Base-by-base conservation (phyloP, 1,284 basidiomycete genomes). In the Chondrostereum purpureum region DNA sequence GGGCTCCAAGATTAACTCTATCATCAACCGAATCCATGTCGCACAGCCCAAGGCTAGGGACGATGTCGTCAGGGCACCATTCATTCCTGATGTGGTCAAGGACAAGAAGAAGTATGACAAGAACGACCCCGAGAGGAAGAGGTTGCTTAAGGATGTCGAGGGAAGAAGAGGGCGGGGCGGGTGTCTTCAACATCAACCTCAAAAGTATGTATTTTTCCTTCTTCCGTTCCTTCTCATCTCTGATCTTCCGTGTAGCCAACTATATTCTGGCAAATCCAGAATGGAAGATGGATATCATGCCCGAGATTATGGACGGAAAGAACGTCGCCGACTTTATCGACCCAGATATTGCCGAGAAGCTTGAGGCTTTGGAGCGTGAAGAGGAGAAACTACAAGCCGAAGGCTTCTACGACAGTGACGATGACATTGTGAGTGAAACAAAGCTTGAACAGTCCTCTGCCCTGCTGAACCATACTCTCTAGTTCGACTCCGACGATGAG, bases 281-380 rank as follows among this genome's bases (percentile, higher is more conserved):
- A 44, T 99, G 95, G 95, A 99, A 97, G 71, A 77, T 85, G 70
- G 95, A 99, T 62, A 77, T 82, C 54, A 89, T 99, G 18, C 96
- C 95, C 20, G 96, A 99, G 68, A 89, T 99, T 59, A 83, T 92
- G 81, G 82, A 98, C 54, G 96, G 95, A 68, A 98, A 98, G 80
- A 99, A 99, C 70, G 72, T 99, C 46, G 94, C 94, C 33, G 95
- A 99, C 75, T 99, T 99, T 58, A 89, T 99, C 66, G 96, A 99
- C 65, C 89, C 93, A n/a, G 96, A 99, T 60, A 99, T 99, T 54
- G 82, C 83, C 34, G 92, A 94, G 67, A 94, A 92, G 68, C 83
- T 99, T 48, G 95, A 98, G 61, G 95, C 92, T 8, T 81, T 99
- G 44, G 96, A 99, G 70, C 81, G 89, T 31, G 95, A 99, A 63